Evolutionary conservation across 768 basidiomycete species (phyloP).

Genomic region (Dioszegia hungarica): DNA sequence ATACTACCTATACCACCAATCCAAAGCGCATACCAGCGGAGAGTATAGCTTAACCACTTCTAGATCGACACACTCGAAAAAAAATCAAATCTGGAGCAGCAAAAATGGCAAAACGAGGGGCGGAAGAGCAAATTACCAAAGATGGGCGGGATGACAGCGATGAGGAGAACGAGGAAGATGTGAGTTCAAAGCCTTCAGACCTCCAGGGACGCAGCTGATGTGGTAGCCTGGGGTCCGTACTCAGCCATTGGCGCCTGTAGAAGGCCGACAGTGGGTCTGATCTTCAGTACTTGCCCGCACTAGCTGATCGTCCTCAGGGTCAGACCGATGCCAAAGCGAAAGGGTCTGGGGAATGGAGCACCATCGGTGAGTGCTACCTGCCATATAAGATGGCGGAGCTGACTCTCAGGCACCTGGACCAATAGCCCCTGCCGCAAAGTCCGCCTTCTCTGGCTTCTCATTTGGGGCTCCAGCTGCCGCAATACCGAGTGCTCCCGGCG

Average conservation of each 20-base stretch:
- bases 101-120: constrained; percentile 45
- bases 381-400: not conserved
- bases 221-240: constrained; percentile 23
- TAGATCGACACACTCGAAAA: not conserved
- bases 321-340: constrained; percentile 45
- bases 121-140: constrained; percentile 43
- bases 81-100: no score
- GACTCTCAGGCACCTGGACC: not conserved
- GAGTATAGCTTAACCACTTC: not conserved
- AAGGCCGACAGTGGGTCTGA: constrained; percentile 32
- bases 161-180: constrained; percentile 26
- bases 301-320: constrained; percentile 22
- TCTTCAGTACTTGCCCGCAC: not conserved
- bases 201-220: not conserved
- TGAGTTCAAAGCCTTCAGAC: not conserved
- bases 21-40: no score
- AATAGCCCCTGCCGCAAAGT: not conserved
- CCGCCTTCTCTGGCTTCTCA: constrained; percentile 27
- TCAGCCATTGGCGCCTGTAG: constrained; percentile 29
- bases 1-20: not conserved
- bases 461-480: constrained; percentile 14
- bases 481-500: not conserved
- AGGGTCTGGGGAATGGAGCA: not conserved
- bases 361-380: not conserved
- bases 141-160: constrained; percentile 22